Conservation (phyloP, 1,139 yeast genomes). For the Magnusiomyces paraingens region DNA sequence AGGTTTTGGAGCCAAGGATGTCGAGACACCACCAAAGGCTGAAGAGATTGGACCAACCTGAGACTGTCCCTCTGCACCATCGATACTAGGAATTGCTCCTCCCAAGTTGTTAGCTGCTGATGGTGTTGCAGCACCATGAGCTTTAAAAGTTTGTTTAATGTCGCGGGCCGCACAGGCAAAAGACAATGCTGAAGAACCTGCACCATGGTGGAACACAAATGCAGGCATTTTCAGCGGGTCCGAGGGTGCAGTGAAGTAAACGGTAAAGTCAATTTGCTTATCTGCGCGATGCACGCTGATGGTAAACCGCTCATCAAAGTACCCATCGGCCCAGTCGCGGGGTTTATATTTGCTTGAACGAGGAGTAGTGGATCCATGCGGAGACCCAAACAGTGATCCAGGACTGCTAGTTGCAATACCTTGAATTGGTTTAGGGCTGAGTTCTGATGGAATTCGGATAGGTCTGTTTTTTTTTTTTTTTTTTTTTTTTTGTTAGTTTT, state of each 20-base stretch:
- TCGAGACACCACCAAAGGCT: no score
- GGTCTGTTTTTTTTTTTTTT: no score
- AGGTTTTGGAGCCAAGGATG: no score
- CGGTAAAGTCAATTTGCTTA: slow-evolving; percentile 38
- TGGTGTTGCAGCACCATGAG: slow-evolving; percentile 18
- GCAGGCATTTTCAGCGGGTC: slow-evolving; percentile 40
- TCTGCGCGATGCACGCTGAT: slow-evolving; percentile 17
- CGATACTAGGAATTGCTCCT: no score
- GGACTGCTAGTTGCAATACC: no score
- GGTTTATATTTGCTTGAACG: slow-evolving; percentile 7
- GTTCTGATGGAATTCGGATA: no score
- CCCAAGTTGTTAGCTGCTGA: no score
- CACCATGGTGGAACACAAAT: slow-evolving; percentile 84
- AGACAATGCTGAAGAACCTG: slow-evolving; percentile 82
- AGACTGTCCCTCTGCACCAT: no score
- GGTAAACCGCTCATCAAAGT: slow-evolving; percentile 34
- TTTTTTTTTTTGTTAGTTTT: not conserved
- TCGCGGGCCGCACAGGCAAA: slow-evolving; percentile 52
- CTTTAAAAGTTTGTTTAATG: slow-evolving; percentile 29
- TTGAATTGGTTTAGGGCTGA: no score
- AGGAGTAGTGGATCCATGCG: not conserved
- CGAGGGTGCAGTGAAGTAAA: slow-evolving; percentile 54
- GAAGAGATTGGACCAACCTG: no score
- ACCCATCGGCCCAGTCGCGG: slow-evolving; percentile 36
- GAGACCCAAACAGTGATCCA: not conserved